Percentiles rank a stretch among this genome's conserved stretches.
Conservation (phyloP, 495 filamentous ascomycete genomes). For the Penicillium argentinense region DNA sequence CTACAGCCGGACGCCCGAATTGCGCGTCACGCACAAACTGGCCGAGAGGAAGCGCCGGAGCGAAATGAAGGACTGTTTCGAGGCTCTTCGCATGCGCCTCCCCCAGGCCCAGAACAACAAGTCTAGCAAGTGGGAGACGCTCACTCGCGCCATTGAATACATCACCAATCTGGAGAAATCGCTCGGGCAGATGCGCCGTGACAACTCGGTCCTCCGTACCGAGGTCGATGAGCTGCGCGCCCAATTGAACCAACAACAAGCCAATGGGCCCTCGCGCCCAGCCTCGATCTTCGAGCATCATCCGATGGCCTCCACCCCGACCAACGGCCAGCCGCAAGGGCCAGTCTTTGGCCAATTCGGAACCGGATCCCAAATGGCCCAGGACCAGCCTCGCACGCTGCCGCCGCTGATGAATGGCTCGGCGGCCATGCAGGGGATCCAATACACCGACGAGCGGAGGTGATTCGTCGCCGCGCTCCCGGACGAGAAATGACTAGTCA, state of each 20-base stretch:
- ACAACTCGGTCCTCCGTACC: slow-evolving; percentile 53
- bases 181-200: slow-evolving; percentile 28
- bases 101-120: slow-evolving; percentile 88
- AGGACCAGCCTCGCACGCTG: slow-evolving; percentile 52
- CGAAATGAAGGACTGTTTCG: slow-evolving; percentile 98
- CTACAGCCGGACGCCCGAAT: slow-evolving; percentile 91
- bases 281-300: slow-evolving; percentile 44
- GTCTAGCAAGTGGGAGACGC: slow-evolving; percentile 97
- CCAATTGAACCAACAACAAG: slow-evolving; percentile 53
- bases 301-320: slow-evolving; percentile 33
- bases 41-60: slow-evolving; percentile 94
- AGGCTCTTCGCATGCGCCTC: slow-evolving; percentile 76
- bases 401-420: slow-evolving; percentile 53
- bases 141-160: slow-evolving; percentile 61
- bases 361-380: slow-evolving; percentile 29
- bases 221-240: slow-evolving; percentile 50
- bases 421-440: slow-evolving; percentile 57
- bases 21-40: slow-evolving; percentile 93
- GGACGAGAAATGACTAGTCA: slow-evolving; percentile 33
- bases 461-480: slow-evolving; percentile 17
- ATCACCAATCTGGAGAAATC: slow-evolving; percentile 40
- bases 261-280: slow-evolving; percentile 43
- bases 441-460: slow-evolving; percentile 54
- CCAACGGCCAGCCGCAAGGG: slow-evolving; percentile 38
- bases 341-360: slow-evolving; percentile 36